Evolutionary conservation across 2,329 filamentous ascomycete species (phyloP), one percentile per base, ranked within the genome.

Genomic region (Sporothrix inflata): DNA sequence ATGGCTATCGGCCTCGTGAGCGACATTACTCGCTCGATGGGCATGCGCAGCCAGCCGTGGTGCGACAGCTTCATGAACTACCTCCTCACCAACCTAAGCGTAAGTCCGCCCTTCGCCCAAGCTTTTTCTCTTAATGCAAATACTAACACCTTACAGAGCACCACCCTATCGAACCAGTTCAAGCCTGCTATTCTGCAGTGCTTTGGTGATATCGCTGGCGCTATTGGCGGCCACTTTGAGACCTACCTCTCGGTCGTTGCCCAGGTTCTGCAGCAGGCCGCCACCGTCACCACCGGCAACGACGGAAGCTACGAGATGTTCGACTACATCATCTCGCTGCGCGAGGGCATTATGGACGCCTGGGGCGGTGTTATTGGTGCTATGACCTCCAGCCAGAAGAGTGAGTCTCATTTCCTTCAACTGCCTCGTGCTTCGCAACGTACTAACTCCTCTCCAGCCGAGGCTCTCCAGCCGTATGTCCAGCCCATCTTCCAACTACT

Each of bases 21-120:
- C 81, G 96, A 99, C 80, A 96, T 99, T 78, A 95, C 94, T 69
- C 91, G 96, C 77, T 96, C 95, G 19, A 87, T 98, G 80, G 93
- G 94, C 80, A 91, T 94, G 80, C 92, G 92, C 81, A 93, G 95
- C 79, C 93, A 97, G 83, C 96, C 95, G 72, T 98, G 92, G 86
- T 99, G 96, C 83, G 96, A 99, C 79, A 89, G 91, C 76, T 98
- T 98, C 82, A 99, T 99, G 96, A 99, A 99, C 86, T 92, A 96
- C 80, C 86, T 99, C 73, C 88, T 99, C 75, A 94, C 94, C 85
- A 97, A 97, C 83, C 85, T 99, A 55, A 90, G 93, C 81, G 91
- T 93, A 82, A 79, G 87, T 86, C 53, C 2, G 7, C 27, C 19
- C 68, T n/a, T 27, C 40, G 69, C 63, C 8, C 4, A 57, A 75